Evolutionary conservation across 768 basidiomycete species (phyloP).

Genomic region (Russula lepida): DNA sequence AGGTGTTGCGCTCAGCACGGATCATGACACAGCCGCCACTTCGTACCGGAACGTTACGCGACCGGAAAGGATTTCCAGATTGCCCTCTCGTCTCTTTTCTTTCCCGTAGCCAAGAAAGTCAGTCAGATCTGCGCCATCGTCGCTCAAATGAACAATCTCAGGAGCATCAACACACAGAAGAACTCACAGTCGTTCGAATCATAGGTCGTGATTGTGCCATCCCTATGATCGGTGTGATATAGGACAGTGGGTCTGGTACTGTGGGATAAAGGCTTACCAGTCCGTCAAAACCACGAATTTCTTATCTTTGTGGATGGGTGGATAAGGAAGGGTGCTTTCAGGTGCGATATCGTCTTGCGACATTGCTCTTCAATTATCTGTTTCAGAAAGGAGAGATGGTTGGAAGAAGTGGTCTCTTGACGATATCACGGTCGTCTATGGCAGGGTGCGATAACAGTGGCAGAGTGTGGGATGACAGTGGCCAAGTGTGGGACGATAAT

Average conservation of each 20-base stretch:
- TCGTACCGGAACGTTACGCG: slow-evolving; percentile 57
- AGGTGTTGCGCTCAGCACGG: neutral
- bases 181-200: slow-evolving; percentile 87
- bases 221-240: slow-evolving; percentile 41
- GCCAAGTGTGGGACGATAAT: neutral
- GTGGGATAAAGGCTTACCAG: slow-evolving; percentile 52
- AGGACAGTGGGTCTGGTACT: neutral
- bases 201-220: slow-evolving; percentile 86
- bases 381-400: neutral
- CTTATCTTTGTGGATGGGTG: slow-evolving; percentile 70
- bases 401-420: neutral
- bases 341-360: slow-evolving; percentile 28
- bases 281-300: slow-evolving; percentile 83
- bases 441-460: too few species aligned
- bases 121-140: slow-evolving; percentile 57
- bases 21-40: slow-evolving; percentile 1
- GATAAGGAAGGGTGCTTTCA: slow-evolving; percentile 69
- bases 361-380: neutral
- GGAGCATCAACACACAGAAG: neutral
- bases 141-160: neutral
- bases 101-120: slow-evolving; percentile 85
- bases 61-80: slow-evolving; percentile 63
- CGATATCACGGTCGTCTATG: neutral
- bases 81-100: slow-evolving; percentile 62
- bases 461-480: neutral